Evolutionary conservation across 192 early-diverging fungal species (phyloP), one percentile per base, ranked within the genome.

Genomic region (Backusella morwellensis): DNA sequence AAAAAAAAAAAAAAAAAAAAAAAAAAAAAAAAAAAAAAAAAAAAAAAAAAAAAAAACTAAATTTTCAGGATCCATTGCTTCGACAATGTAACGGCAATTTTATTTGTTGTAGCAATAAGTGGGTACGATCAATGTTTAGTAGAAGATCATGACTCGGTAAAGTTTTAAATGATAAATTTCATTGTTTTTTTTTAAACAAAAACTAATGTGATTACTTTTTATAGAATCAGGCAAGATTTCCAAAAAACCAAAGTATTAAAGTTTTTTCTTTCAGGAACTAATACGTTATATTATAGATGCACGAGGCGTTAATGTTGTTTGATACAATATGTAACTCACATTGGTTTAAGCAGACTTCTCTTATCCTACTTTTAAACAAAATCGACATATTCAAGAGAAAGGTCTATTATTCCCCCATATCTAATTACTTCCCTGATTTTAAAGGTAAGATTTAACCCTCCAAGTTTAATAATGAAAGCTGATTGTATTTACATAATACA

Each of bases 311-410:
- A 63, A 88, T 88, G 83, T 63, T 90, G 5, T 90, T 90, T 54
- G 89, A 90, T 73, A 83, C 83, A 29, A 88, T 90, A 74, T 89
- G 88, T 76, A 90, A 90, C 32, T 89, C 88, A 1, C 81, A 82
- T 75, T 89, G 88, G 88, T 90, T 90, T 75, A 81, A 83, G 21
- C 84, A 87, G 35, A 90, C 89, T 5, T 85, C 87, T 9, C 90
- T 90, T 81, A 90, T 90, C 50, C 52, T 90, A 23, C 90, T 90
- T 52, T 63, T 90, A 70, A 90, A 90, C 81, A 90, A 90, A 80
- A 90, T 88, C 6, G 89, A 90, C 68, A 87, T 90, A 19, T 90
- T 90, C 63, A 79, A 85, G 70, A 56, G 78, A 36, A 90, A 90
- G 74, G 87, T 90, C 23, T 5, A 70, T 32, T 68, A 76, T 29